phyloP scores from a whole-genome alignment of 441 rosid genomes.

The Pelargonium cotyledonis region DNA sequence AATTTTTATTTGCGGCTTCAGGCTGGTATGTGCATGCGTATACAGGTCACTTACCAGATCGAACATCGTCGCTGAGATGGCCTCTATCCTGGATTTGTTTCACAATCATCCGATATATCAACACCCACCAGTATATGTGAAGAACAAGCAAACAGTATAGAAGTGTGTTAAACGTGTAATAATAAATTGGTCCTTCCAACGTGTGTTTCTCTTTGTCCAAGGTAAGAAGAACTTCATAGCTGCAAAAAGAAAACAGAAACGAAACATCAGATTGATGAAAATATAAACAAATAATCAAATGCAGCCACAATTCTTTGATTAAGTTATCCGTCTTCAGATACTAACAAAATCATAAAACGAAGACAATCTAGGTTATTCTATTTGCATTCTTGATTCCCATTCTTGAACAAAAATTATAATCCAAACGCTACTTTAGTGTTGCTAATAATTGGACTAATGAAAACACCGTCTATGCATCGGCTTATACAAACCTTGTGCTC shows the following conservation, averaged over 20 bases:
- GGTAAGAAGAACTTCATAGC: conserved; percentile 45
- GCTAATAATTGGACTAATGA: not conserved
- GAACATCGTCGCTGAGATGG: conserved; percentile 47
- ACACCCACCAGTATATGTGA: conserved; percentile 57
- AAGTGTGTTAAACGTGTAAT: conserved; percentile 53
- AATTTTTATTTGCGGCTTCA: not conserved
- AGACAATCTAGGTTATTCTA: not conserved
- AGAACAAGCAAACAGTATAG: conserved; percentile 43
- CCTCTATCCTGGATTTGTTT: conserved; percentile 46
- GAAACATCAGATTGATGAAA: not conserved
- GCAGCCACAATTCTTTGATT: too few relatives aligned
- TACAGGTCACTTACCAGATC: conserved; percentile 44
- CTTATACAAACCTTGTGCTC: conserved; percentile 48
- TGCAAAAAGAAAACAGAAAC: conserved; percentile 16
- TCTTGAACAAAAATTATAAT: too few relatives aligned
- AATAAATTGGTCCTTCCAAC: conserved; percentile 41
- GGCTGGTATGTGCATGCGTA: too few relatives aligned
- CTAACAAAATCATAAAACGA: not conserved
- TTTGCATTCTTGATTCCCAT: too few relatives aligned
- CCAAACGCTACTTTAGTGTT: not conserved
- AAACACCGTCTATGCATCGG: not conserved
- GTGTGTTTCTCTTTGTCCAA: conserved; percentile 46
- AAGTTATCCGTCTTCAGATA: too few relatives aligned
- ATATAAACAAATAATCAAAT: too few relatives aligned
- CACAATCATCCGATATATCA: conserved; percentile 45